These are phyloP conservation scores for Colletotrichum higginsianum DNA, from an alignment of 2,329 filamentous ascomycete species.

Conservation along the genomic window DNA sequence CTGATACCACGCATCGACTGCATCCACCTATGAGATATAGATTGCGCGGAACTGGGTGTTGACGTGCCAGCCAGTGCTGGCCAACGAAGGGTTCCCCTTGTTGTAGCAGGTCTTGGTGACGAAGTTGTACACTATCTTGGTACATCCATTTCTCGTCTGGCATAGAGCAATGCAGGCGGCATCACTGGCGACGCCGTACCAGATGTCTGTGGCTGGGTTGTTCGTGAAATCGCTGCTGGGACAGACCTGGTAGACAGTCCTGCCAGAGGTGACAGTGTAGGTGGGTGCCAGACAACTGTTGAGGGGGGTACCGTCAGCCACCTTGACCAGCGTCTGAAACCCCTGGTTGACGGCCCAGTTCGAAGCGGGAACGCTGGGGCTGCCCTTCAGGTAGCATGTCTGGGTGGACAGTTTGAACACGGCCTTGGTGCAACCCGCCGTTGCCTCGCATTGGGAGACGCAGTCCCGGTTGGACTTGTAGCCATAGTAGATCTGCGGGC, in stretches of 20 bases:
- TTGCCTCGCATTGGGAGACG: slow-evolving; percentile 9
- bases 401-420: slow-evolving; percentile 23
- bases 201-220: slow-evolving; percentile 28
- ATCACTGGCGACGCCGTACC: slow-evolving; percentile 12
- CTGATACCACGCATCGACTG: background rate
- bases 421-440: slow-evolving; percentile 16
- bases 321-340: slow-evolving; percentile 27
- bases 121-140: slow-evolving; percentile 28
- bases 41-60: slow-evolving; percentile 30
- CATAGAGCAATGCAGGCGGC: slow-evolving; percentile 20
- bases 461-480: slow-evolving; percentile 24
- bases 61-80: slow-evolving; percentile 22
- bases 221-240: slow-evolving; percentile 34
- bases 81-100: slow-evolving; percentile 33
- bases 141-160: slow-evolving; percentile 13
- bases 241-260: slow-evolving; percentile 18
- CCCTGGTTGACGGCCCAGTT: slow-evolving; percentile 25
- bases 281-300: slow-evolving; percentile 25
- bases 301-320: slow-evolving; percentile 14
- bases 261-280: slow-evolving; percentile 7
- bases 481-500: slow-evolving; percentile 28
- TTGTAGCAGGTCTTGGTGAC: slow-evolving; percentile 28
- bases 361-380: slow-evolving; percentile 11
- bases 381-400: slow-evolving; percentile 28
- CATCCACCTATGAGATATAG: slow-evolving; percentile 9